phyloP scores from a whole-genome alignment of 2,329 filamentous ascomycete species.

The Mycosphaerelloides madeirae region DNA sequence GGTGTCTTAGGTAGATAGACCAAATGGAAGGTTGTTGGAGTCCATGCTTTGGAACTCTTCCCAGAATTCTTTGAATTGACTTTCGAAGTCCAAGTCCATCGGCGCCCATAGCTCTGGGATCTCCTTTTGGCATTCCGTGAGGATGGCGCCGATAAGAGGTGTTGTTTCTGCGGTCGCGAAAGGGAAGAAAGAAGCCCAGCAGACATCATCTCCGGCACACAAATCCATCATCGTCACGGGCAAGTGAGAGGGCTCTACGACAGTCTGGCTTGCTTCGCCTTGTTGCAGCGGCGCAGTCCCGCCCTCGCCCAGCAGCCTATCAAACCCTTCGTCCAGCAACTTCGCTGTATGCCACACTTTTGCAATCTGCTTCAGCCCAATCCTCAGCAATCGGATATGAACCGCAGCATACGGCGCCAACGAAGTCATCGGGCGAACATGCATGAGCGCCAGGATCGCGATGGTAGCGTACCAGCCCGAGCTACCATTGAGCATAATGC shows the following conservation, averaged over 20 bases:
- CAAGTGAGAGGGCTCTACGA: not conserved
- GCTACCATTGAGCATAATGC: not conserved
- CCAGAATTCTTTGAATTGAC: not conserved
- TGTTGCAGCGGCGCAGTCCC: not conserved
- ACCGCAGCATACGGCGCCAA: not conserved
- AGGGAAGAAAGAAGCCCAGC: constrained; percentile 1
- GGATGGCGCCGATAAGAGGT: not conserved
- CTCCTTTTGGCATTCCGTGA: not conserved
- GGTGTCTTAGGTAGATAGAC: no score
- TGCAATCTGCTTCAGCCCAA: not conserved
- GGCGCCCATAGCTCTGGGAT: not conserved
- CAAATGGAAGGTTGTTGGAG: no score
- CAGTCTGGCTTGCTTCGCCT: not conserved
- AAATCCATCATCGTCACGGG: not conserved
- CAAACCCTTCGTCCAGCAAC: not conserved
- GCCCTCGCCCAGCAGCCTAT: not conserved
- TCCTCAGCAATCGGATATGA: not conserved
- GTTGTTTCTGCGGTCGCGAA: not conserved
- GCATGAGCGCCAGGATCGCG: not conserved
- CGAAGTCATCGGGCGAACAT: not conserved
- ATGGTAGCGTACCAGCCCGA: not conserved
- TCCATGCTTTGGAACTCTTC: no score
- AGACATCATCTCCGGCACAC: not conserved
- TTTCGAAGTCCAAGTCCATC: not conserved
- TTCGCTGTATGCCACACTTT: not conserved